phyloP scores from a whole-genome alignment of 192 early-diverging fungal species.

The Podila minutissima region DNA sequence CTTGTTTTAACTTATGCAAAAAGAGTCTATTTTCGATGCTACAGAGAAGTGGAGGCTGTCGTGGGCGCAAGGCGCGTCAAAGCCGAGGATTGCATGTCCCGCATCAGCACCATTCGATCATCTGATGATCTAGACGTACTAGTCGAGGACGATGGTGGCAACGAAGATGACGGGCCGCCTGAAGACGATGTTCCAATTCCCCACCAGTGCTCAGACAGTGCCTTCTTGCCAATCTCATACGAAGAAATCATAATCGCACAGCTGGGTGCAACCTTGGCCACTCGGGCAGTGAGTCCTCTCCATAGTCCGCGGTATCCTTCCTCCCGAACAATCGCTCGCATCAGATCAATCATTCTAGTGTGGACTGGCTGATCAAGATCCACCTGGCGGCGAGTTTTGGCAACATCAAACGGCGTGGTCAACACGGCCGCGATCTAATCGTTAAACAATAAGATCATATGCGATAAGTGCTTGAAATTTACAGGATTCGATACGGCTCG shows the following conservation, averaged over 20 bases:
- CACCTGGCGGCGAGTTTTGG: conserved; percentile 92
- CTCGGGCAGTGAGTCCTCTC: conserved; percentile 73
- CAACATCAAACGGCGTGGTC: conserved; percentile 97
- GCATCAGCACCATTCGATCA: conserved; percentile 24
- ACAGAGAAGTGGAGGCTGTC: neutral
- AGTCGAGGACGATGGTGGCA: conserved; percentile 2
- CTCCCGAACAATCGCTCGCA: conserved; percentile 52
- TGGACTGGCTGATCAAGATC: conserved; percentile 40
- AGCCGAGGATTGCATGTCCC: conserved; percentile 1
- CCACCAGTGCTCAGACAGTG: conserved; percentile 49
- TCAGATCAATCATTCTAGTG: conserved; percentile 45
- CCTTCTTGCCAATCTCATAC: conserved; percentile 79
- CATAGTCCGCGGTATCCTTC: conserved; percentile 66
- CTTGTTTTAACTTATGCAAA: neutral
- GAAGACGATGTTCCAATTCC: conserved; percentile 27
- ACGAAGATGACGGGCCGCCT: conserved; percentile 6
- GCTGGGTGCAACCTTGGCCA: conserved; percentile 89
- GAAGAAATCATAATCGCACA: conserved; percentile 97
- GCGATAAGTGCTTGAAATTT: neutral
- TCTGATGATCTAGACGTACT: conserved; percentile 2
- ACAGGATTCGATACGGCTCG: neutral
- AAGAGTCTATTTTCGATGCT: neutral
- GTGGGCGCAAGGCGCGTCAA: neutral
- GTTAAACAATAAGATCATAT: neutral
- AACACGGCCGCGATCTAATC: conserved; percentile 79